These are phyloP conservation scores for Rhododendron molle DNA, from an alignment of 148 eudicot genomes.

Conservation along the genomic window DNA sequence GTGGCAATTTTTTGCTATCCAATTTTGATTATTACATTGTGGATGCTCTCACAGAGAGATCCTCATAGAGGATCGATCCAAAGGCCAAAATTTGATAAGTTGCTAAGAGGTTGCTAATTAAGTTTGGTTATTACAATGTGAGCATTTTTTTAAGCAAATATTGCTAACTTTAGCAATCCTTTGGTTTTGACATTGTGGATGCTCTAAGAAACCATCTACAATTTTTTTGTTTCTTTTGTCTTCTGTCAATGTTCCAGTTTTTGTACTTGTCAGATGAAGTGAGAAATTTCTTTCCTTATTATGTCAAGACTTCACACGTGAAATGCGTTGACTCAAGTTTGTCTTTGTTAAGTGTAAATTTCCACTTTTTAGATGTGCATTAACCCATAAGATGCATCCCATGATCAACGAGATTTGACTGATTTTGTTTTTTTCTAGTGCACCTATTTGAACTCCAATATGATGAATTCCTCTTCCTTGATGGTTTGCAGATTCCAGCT, in stretches of 20 bases:
- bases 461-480: not conserved
- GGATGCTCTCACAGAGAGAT: too few relatives aligned
- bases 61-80: too few relatives aligned
- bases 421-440: not conserved
- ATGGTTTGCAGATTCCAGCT: slow-evolving; percentile 51
- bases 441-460: not conserved
- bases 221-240: not conserved
- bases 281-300: not conserved
- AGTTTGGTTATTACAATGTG: too few relatives aligned
- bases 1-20: too few relatives aligned
- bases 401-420: not conserved
- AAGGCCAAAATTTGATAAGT: too few relatives aligned
- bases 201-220: not conserved
- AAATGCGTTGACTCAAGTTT: not conserved
- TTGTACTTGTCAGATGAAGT: not conserved
- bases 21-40: too few relatives aligned
- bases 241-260: not conserved
- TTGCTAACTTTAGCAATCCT: too few relatives aligned
- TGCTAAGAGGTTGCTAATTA: too few relatives aligned
- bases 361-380: not conserved
- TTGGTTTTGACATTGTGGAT: too few relatives aligned
- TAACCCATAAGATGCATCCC: not conserved
- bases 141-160: too few relatives aligned
- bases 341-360: not conserved
- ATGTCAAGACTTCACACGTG: not conserved